Conservation (phyloP, 1,284 basidiomycete genomes). For the Gomphus bonarii region DNA sequence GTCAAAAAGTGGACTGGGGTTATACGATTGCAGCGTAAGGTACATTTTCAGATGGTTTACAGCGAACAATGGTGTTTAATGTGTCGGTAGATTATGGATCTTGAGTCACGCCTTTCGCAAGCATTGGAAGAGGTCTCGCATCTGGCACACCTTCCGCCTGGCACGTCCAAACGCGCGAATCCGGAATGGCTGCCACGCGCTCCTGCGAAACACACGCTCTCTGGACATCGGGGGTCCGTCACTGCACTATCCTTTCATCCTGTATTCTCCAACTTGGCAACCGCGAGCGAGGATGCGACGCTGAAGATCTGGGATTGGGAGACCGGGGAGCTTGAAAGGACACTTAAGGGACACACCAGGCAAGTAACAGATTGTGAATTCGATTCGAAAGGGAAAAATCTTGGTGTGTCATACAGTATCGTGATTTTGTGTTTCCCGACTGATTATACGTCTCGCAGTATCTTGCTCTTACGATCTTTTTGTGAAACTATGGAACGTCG, state of each 20-base stretch:
- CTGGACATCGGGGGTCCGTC: conserved; percentile 72
- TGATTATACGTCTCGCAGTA: conserved; percentile 36
- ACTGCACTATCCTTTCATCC: conserved; percentile 83
- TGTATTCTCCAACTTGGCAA: conserved; percentile 71
- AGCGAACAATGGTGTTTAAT: background rate
- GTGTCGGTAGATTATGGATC: conserved; percentile 70
- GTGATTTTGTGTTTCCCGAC: no score
- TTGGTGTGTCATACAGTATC: conserved; percentile 44
- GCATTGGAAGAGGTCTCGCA: conserved; percentile 65
- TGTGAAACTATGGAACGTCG: conserved; percentile 89
- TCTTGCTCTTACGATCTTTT: conserved; percentile 86
- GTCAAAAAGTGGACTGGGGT: conserved; percentile 97
- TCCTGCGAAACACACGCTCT: conserved; percentile 69
- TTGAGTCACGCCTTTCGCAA: conserved; percentile 65
- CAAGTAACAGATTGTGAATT: conserved; percentile 85
- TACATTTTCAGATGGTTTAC: conserved; percentile 22
- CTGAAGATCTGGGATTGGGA: conserved; percentile 97
- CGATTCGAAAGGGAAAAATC: conserved; percentile 71
- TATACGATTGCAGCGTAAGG: conserved; percentile 89
- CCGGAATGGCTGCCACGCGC: conserved; percentile 77
- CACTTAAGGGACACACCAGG: conserved; percentile 88
- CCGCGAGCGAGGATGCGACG: conserved; percentile 80
- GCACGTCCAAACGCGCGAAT: conserved; percentile 34
- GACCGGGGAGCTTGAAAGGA: conserved; percentile 85
- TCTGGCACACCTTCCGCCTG: conserved; percentile 48